A percentile compares a stretch with the other conserved stretches of the same genome.
Conservation (phyloP, 1,284 basidiomycete genomes). For the Earliella scabrosa region DNA sequence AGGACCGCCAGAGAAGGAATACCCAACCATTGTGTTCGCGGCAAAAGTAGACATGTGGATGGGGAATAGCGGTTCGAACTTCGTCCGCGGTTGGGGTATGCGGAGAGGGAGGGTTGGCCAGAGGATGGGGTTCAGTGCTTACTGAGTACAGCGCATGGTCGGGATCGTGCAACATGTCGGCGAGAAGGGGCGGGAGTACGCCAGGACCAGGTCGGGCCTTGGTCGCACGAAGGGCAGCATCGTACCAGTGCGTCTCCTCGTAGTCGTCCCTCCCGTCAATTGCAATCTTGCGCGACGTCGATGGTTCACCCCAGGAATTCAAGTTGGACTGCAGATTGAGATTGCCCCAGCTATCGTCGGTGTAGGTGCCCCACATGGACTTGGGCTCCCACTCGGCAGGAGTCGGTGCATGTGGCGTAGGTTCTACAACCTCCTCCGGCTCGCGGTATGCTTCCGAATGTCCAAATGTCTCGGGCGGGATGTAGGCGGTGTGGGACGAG, state of each 20-base stretch:
- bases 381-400: constrained; percentile 5
- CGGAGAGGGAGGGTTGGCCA: constrained; percentile 30
- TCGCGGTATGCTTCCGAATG: too few species aligned
- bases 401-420: constrained; percentile 31
- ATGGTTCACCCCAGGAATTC: constrained; percentile 19
- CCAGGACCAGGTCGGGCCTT: constrained; percentile 65
- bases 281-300: constrained; percentile 34
- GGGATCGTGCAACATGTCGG: constrained; percentile 66
- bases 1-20: constrained; percentile 68
- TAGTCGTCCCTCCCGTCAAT: constrained; percentile 60
- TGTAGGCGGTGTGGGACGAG: constrained; percentile 37
- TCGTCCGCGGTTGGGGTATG: constrained; percentile 56
- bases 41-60: constrained; percentile 81
- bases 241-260: constrained; percentile 74
- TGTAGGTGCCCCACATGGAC: constrained; percentile 18
- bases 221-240: constrained; percentile 46
- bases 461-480: constrained; percentile 39
- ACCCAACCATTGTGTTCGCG: constrained; percentile 81
- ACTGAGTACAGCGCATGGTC: constrained; percentile 74
- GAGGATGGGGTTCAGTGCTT: constrained; percentile 41
- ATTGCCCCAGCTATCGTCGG: constrained; percentile 20
- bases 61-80: constrained; percentile 68
- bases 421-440: constrained; percentile 47
- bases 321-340: not conserved
- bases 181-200: constrained; percentile 66